Conservation (phyloP, 768 basidiomycete genomes). For the Suillus subaureus region DNA sequence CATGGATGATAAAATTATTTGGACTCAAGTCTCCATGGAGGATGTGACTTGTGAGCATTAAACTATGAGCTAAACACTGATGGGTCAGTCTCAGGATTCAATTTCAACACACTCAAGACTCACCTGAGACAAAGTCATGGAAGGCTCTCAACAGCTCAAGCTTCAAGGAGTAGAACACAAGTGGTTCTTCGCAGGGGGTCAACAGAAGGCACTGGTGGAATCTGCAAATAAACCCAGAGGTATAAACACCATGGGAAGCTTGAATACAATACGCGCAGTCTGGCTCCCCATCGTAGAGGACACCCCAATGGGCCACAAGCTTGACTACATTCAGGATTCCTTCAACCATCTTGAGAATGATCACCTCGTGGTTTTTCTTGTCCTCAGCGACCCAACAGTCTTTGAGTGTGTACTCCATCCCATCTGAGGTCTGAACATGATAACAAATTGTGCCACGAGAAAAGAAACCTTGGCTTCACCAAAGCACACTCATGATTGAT, state of each 20-base stretch:
- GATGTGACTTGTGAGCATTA: background rate
- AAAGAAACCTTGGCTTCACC: constrained; percentile 5
- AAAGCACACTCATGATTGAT: background rate
- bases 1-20: background rate
- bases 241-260: background rate
- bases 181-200: background rate
- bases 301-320: background rate
- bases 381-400: constrained; percentile 3
- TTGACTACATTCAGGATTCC: background rate
- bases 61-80: background rate
- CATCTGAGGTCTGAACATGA: background rate
- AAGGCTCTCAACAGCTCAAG: background rate
- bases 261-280: background rate
- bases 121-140: background rate
- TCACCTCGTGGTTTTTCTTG: background rate
- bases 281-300: background rate
- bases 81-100: background rate
- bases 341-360: background rate
- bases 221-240: background rate
- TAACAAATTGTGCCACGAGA: background rate
- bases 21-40: background rate
- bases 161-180: background rate
- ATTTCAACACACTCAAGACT: background rate
- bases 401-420: background rate
- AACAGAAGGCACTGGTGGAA: background rate